Conservation (phyloP, 2,329 filamentous ascomycete species). For the Fusarium subtropicale region DNA sequence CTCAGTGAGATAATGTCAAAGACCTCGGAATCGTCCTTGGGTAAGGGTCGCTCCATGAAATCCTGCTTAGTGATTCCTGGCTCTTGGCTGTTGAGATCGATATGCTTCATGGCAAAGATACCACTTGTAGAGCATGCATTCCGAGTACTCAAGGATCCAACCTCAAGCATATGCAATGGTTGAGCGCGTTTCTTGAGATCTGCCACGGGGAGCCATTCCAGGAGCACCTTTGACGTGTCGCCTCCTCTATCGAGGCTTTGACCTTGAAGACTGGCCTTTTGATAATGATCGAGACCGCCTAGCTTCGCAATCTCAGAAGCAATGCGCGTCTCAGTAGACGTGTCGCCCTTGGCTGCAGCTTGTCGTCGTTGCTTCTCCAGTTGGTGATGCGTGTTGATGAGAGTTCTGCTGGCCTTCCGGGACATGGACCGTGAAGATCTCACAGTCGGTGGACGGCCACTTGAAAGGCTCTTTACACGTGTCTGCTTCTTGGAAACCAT, state of each 20-base stretch:
- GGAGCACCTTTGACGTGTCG: constrained; percentile 72
- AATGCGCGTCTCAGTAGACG: constrained; percentile 58
- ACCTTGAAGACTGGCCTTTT: constrained; percentile 75
- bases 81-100: constrained; percentile 90
- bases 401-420: constrained; percentile 70
- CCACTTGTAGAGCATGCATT: constrained; percentile 85
- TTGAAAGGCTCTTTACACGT: constrained; percentile 57
- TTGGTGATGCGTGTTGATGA: constrained; percentile 75
- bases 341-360: constrained; percentile 66
- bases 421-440: constrained; percentile 69
- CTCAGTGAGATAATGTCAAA: constrained; percentile 95
- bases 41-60: constrained; percentile 89
- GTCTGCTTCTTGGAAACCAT: constrained; percentile 63
- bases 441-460: constrained; percentile 67
- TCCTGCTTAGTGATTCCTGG: constrained; percentile 87
- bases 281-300: constrained; percentile 72
- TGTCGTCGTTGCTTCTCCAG: constrained; percentile 71
- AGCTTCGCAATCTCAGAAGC: constrained; percentile 66
- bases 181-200: constrained; percentile 44
- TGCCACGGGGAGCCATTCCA: constrained; percentile 67
- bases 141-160: constrained; percentile 84
- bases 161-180: constrained; percentile 79
- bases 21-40: constrained; percentile 66
- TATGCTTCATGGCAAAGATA: constrained; percentile 79
- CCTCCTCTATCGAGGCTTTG: constrained; percentile 74